Conservation (phyloP, 2,329 filamentous ascomycete species). For the Microsporum audouinii region DNA sequence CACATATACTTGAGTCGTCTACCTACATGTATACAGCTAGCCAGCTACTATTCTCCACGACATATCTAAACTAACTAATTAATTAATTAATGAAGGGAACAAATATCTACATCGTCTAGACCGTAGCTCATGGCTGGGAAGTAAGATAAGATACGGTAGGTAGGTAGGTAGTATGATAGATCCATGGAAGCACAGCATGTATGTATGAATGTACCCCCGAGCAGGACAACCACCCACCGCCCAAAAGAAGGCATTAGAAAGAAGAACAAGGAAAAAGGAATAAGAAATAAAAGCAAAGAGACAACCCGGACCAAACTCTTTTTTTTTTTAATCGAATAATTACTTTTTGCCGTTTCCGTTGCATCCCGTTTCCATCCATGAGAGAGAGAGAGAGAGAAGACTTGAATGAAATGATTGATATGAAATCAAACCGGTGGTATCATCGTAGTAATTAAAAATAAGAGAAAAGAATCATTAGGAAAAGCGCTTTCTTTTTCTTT, state of each 20-base stretch:
- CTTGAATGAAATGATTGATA: not conserved
- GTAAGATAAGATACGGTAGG: too few relatives aligned
- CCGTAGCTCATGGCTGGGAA: not conserved
- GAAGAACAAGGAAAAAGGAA: not conserved
- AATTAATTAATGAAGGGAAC: not conserved
- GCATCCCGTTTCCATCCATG: not conserved
- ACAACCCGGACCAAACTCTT: not conserved
- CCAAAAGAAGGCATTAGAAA: not conserved
- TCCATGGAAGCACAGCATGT: too few relatives aligned
- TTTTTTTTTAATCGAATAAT: not conserved
- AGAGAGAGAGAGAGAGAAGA: not conserved
- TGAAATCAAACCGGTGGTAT: too few relatives aligned
- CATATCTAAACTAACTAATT: not conserved
- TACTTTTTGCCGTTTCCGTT: not conserved
- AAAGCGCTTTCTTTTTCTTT: not conserved
- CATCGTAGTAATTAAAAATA: too few relatives aligned
- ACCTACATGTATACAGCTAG: not conserved
- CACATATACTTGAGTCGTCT: not conserved
- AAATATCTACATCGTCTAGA: not conserved
- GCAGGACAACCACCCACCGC: not conserved
- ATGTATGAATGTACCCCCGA: not conserved
- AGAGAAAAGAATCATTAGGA: too few relatives aligned
- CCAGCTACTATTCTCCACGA: not conserved
- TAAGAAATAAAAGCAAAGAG: not conserved
- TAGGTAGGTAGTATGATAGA: not conserved